phyloP scores from a whole-genome alignment of 208 protist genomes.

The Strigomonas culicis region DNA sequence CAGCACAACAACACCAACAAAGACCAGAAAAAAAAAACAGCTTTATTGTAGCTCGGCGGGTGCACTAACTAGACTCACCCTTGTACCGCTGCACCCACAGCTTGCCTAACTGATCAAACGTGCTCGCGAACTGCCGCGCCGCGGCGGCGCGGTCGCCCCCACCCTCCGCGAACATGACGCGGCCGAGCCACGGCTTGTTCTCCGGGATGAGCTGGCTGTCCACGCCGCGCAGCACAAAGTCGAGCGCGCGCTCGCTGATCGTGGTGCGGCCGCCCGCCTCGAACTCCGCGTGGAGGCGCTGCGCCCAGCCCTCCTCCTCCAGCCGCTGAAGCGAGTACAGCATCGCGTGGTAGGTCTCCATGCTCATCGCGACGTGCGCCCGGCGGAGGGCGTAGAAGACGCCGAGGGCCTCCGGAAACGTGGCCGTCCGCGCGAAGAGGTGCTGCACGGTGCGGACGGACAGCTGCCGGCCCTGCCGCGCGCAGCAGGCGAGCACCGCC shows the following conservation, averaged over 20 bases:
- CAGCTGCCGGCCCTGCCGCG: constrained; percentile 59
- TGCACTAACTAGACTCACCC: not conserved
- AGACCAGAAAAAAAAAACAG: not conserved
- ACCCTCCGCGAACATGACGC: constrained; percentile 88
- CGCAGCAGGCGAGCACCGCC: constrained; percentile 49
- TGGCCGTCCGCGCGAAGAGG: constrained; percentile 72
- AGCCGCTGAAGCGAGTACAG: constrained; percentile 87
- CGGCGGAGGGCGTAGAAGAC: constrained; percentile 85
- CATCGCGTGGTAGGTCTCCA: constrained; percentile 91
- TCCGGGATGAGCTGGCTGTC: constrained; percentile 83
- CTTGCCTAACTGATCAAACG: constrained; percentile 64
- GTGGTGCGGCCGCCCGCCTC: constrained; percentile 18
- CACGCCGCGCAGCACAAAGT: constrained; percentile 83
- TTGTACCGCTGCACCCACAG: constrained; percentile 76
- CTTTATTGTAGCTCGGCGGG: not conserved
- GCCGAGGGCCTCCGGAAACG: constrained; percentile 76
- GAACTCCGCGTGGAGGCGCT: constrained; percentile 75
- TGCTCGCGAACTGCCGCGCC: constrained; percentile 27
- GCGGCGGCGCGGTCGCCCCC: constrained; percentile 43
- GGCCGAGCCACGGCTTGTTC: constrained; percentile 89
- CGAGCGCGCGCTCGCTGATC: constrained; percentile 77
- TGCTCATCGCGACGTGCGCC: constrained; percentile 84
- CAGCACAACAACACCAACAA: not conserved
- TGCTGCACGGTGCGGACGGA: constrained; percentile 85
- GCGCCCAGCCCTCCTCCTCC: constrained; percentile 86